Base-by-base conservation (phyloP, 495 filamentous ascomycete genomes). In the Tuber melanosporum region DNA sequence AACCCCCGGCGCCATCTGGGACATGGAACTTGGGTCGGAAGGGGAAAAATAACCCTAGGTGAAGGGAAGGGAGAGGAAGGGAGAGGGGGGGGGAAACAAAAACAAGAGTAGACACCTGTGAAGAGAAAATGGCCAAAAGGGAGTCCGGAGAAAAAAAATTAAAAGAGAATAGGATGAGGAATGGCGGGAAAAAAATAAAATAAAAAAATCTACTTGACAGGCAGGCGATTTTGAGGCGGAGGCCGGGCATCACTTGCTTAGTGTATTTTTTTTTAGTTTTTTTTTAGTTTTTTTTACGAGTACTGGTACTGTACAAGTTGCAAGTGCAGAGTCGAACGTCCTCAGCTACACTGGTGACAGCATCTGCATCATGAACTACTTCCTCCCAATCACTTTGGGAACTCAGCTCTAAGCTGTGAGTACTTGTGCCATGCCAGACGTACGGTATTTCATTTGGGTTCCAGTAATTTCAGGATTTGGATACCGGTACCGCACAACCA, bases 21-120 rank as follows among this genome's bases (percentile, higher is more conserved):
- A 80, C 78, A 80, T 79, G 78, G 78, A 78, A 80, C 78, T 79
- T 79, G 78, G 78, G 77, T 49, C 78, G 73, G 77, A 71, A 74
- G 69, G 71, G 78, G 76, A 76, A 71, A 46, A 76, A 66, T 66
- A 76, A 71, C 77, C 73, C n/a, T 46, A 73, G 47, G 62, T 57
- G 71, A 79, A 49, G 62, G 66, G 43, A 75, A 49, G 74, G 70
- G 57, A 71, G 71, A 49, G 52, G 32, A 20, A 10, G 49, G 49
- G 12, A 10, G n/a, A n/a, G 8, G 49, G 32, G 26, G 26, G 26
- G 26, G 32, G 32, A 14, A 66, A 57, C 4, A 57, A 57, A 66
- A 66, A 66, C 26, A 66, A 36, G 32, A 66, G 36, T 36, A 26
- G 26, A 36, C 57, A 32, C 26, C 1, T 36, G 10, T 66, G 12